Evolutionary conservation across 495 filamentous ascomycete species (phyloP).

Genomic region (Neurospora pannonica): DNA sequence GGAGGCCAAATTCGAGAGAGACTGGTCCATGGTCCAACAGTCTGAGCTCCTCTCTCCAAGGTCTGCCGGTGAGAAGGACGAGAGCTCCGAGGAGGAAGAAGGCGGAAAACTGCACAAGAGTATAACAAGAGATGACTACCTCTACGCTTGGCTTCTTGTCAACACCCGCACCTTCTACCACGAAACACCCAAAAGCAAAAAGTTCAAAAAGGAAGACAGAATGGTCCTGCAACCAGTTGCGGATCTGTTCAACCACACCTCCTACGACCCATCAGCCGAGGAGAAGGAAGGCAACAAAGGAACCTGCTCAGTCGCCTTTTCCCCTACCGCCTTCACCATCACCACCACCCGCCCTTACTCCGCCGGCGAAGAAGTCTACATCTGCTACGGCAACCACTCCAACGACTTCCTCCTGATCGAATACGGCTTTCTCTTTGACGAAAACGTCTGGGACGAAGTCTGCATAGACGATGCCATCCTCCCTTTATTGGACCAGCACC

Average conservation of each 20-base stretch:
- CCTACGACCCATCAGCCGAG: conserved; percentile 25
- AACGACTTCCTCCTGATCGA: conserved; percentile 79
- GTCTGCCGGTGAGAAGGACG: background rate
- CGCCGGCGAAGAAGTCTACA: conserved; percentile 63
- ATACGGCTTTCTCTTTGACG: conserved; percentile 67
- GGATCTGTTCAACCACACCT: conserved; percentile 75
- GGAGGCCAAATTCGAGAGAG: conserved; percentile 48
- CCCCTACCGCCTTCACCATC: conserved; percentile 52
- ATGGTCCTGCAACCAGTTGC: conserved; percentile 79
- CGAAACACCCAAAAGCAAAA: conserved; percentile 40
- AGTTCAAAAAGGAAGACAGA: conserved; percentile 52
- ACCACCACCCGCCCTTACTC: conserved; percentile 44
- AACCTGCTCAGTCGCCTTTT: conserved; percentile 51
- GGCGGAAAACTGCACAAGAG: conserved; percentile 24
- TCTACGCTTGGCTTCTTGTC: conserved; percentile 69
- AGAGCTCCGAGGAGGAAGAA: background rate
- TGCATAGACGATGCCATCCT: conserved; percentile 61
- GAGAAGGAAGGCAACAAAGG: conserved; percentile 19
- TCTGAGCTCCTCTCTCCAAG: conserved; percentile 19
- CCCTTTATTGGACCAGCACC: conserved; percentile 33
- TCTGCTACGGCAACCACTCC: conserved; percentile 69
- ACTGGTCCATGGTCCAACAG: conserved; percentile 46
- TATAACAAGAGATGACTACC: conserved; percentile 45
- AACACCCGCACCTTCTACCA: conserved; percentile 81
- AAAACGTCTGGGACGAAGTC: conserved; percentile 59